These are phyloP conservation scores for Globisporangium irregulare DNA, from an alignment of 352 stramenopile genomes.

Conservation along the genomic window DNA sequence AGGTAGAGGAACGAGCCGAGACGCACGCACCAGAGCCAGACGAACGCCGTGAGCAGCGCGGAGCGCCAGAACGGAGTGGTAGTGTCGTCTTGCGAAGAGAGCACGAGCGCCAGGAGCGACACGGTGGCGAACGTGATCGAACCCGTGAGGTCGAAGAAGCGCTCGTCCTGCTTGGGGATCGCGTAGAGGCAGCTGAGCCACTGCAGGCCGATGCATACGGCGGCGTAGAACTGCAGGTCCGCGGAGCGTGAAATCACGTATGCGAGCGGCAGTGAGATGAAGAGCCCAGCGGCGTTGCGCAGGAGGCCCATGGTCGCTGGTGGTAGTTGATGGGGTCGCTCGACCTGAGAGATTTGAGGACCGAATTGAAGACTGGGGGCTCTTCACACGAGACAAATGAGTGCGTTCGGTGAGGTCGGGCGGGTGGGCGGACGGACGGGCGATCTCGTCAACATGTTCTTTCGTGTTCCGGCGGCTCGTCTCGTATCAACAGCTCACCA, in stretches of 20 bases:
- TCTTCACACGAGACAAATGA: background rate
- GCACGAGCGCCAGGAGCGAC: conserved; percentile 41
- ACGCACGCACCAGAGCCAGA: conserved; percentile 76
- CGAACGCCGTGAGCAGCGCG: conserved; percentile 53
- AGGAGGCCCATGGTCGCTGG: conserved; percentile 30
- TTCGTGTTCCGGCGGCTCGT: conserved; percentile 4
- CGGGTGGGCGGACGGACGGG: background rate
- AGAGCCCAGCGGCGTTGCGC: conserved; percentile 36
- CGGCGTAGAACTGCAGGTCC: conserved; percentile 46
- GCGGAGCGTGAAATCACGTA: conserved; percentile 31
- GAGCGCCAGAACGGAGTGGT: conserved; percentile 39
- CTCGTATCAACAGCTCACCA: background rate
- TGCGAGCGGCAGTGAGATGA: conserved; percentile 36
- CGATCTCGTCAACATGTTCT: background rate
- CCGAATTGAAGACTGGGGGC: conserved; percentile 1
- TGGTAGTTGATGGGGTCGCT: background rate
- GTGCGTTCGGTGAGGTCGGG: background rate
- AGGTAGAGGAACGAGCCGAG: conserved; percentile 78
- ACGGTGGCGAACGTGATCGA: conserved; percentile 68
- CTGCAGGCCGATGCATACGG: conserved; percentile 52
- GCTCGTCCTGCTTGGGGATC: conserved; percentile 68
- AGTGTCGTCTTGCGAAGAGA: conserved; percentile 8
- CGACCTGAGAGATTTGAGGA: background rate
- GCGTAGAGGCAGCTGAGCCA: conserved; percentile 68
- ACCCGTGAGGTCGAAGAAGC: conserved; percentile 82